A percentile compares a stretch with the other conserved stretches of the same genome.
Conservation (phyloP, 2,329 filamentous ascomycete genomes). For the Aureobasidium namibiae region DNA sequence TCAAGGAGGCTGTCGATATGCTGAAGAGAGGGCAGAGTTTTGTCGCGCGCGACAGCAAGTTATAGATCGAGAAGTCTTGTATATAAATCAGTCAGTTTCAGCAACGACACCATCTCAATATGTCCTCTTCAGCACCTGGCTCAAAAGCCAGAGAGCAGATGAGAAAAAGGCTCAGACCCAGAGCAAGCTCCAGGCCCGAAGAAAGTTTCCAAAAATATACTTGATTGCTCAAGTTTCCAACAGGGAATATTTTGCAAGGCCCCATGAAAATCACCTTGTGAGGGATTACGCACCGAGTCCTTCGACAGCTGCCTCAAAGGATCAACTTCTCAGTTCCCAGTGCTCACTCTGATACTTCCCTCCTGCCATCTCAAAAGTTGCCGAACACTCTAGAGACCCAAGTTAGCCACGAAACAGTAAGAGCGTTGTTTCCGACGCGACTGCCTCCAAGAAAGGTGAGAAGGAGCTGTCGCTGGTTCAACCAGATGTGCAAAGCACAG, state of each 20-base stretch:
- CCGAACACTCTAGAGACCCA: background rate
- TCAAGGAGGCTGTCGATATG: slow-evolving; percentile 62
- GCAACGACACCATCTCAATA: background rate
- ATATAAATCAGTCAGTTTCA: background rate
- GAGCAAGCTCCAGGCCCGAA: background rate
- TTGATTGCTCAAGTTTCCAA: background rate
- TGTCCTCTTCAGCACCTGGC: background rate
- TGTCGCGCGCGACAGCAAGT: slow-evolving; percentile 40
- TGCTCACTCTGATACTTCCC: background rate
- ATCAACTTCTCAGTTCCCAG: background rate
- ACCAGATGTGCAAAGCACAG: background rate
- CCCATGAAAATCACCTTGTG: background rate
- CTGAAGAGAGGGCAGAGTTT: slow-evolving; percentile 56
- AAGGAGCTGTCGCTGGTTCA: background rate
- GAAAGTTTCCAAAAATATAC: background rate
- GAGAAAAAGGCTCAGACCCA: background rate
- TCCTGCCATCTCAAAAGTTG: background rate
- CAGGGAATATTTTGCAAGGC: background rate
- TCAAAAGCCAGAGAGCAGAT: background rate
- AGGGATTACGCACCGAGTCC: background rate
- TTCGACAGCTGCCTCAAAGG: background rate
- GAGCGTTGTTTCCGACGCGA: background rate
- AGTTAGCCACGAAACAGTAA: too few species aligned
- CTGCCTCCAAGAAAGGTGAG: background rate
- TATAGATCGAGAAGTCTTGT: slow-evolving; percentile 25